Evolutionary conservation across 192 early-diverging fungal species (phyloP).

Genomic region (Cladochytrium replicatum): DNA sequence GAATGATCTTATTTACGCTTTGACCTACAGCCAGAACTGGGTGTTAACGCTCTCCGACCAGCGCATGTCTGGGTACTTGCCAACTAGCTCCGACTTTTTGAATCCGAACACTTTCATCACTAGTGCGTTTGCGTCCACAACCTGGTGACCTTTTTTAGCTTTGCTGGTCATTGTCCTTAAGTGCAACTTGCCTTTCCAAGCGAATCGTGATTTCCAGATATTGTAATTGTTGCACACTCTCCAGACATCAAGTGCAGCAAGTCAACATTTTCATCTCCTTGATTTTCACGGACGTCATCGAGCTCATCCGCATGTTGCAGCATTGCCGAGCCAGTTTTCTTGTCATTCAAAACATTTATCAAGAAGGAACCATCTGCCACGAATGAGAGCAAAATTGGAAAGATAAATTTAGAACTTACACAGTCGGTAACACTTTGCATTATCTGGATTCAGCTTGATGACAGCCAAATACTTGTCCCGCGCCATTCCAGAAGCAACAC

Average conservation of each 20-base stretch:
- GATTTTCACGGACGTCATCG: slow-evolving; percentile 21
- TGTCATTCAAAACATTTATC: slow-evolving; percentile 31
- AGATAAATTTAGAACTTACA: no score
- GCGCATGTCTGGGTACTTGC: no score
- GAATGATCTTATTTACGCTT: slow-evolving; percentile 30
- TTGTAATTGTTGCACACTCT: slow-evolving; percentile 25
- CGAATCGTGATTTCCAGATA: slow-evolving; percentile 19
- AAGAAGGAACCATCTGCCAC: no score
- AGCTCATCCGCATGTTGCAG: slow-evolving; percentile 35
- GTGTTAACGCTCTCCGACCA: no score
- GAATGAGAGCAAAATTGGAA: no score
- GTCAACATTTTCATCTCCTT: not conserved
- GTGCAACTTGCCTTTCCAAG: slow-evolving; percentile 17
- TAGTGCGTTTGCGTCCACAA: slow-evolving; percentile 18
- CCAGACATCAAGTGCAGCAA: slow-evolving; percentile 10
- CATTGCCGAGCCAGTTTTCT: slow-evolving; percentile 20
- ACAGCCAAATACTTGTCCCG: no score
- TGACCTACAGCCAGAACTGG: no score
- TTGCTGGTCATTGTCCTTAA: not conserved
- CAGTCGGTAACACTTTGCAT: no score
- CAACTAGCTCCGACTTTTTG: slow-evolving; percentile 16
- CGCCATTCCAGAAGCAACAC: no score
- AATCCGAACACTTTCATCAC: slow-evolving; percentile 21
- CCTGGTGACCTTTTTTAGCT: not conserved
- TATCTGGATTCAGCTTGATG: no score